A percentile compares a stretch with the other conserved stretches of the same genome.
Evolutionary conservation across 2,329 filamentous ascomycete species (phyloP).

Genomic region (Fusarium brachygibbosum): DNA sequence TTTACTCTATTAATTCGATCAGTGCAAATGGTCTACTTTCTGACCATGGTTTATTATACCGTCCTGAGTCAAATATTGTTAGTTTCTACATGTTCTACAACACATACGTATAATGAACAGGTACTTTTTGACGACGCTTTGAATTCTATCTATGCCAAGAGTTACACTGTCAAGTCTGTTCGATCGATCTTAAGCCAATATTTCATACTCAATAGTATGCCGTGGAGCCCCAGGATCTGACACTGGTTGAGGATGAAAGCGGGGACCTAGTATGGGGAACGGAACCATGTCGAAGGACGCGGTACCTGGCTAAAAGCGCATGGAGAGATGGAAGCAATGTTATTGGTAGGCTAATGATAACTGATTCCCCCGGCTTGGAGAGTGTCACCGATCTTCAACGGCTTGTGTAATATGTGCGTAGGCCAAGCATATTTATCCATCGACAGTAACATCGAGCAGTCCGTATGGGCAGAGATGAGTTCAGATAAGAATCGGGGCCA

Average conservation of each 20-base stretch:
- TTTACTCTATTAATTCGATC: conserved; percentile 10
- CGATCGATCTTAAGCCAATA: conserved; percentile 3
- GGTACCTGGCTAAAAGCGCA: conserved; percentile 26
- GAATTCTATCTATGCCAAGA: background rate
- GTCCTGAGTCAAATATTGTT: background rate
- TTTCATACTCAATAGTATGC: background rate
- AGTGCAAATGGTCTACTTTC: background rate
- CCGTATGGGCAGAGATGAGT: background rate
- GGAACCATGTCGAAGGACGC: conserved; percentile 26
- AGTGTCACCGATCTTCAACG: background rate
- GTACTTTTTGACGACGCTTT: background rate
- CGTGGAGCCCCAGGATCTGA: conserved; percentile 18
- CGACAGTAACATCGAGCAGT: background rate
- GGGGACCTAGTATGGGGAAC: conserved; percentile 42
- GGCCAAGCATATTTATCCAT: background rate
- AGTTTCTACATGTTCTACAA: background rate
- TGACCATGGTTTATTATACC: background rate
- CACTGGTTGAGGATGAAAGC: conserved; percentile 16
- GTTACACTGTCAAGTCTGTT: background rate
- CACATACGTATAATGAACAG: background rate
- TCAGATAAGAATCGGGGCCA: background rate
- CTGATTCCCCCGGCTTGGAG: background rate
- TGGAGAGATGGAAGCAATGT: conserved; percentile 25
- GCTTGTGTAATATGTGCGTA: background rate
- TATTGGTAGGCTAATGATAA: conserved; percentile 8